These are phyloP conservation scores for Simplicillium sp. DNA, from an alignment of 2,329 filamentous ascomycete genomes.

Conservation along the genomic window DNA sequence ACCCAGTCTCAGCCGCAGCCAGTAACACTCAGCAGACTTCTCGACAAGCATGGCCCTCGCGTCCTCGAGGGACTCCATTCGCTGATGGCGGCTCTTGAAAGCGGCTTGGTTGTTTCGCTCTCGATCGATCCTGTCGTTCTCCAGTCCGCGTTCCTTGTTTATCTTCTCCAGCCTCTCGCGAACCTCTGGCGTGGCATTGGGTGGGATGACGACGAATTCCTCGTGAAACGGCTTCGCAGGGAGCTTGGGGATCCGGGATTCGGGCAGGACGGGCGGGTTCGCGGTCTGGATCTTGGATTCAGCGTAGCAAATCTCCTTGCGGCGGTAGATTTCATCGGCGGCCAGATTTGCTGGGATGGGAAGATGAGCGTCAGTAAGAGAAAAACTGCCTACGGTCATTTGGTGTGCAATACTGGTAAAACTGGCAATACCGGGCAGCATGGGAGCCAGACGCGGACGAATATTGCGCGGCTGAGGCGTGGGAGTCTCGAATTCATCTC, in stretches of 20 bases:
- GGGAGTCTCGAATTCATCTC: too few relatives aligned
- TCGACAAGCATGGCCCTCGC: conserved; percentile 13
- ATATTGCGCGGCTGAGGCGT: too few relatives aligned
- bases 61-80: conserved; percentile 16
- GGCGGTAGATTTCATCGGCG: conserved; percentile 10
- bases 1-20: conserved; percentile 13
- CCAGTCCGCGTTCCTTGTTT: not conserved
- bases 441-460: too few relatives aligned
- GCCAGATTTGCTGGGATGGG: conserved; percentile 9
- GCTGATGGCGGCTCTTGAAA: conserved; percentile 21
- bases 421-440: not conserved
- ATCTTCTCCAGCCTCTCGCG: too few relatives aligned
- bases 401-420: not conserved
- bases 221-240: too few relatives aligned
- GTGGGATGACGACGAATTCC: too few relatives aligned
- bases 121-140: conserved; percentile 12
- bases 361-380: conserved; percentile 12
- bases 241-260: conserved; percentile 11
- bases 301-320: conserved; percentile 9
- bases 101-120: conserved; percentile 27
- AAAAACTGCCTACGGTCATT: conserved; percentile 9
- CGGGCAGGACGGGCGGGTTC: conserved; percentile 18
- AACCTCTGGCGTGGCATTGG: too few relatives aligned
- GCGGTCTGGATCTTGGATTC: conserved; percentile 13
- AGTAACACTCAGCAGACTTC: conserved; percentile 15